phyloP scores from a whole-genome alignment of 2,329 filamentous ascomycete genomes.

The Tolypocladium amazonense region DNA sequence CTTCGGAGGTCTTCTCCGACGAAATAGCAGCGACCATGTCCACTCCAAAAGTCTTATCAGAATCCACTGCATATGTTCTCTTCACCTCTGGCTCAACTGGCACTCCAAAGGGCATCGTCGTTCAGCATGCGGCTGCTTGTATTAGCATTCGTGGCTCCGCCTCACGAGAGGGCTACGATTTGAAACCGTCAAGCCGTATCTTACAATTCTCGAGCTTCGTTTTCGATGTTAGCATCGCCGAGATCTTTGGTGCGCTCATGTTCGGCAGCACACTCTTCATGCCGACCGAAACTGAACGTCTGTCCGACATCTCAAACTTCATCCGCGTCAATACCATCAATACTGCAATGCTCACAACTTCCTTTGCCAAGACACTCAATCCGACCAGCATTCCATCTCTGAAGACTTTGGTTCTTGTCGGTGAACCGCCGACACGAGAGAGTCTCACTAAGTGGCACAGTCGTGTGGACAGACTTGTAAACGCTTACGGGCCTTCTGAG shows the following conservation, averaged over 20 bases:
- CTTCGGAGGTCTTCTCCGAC: background rate
- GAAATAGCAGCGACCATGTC: background rate
- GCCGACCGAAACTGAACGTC: constrained; percentile 3
- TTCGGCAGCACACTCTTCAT: constrained; percentile 4
- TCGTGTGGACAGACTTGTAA: background rate
- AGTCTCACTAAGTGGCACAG: constrained; percentile 8
- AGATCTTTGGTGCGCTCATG: background rate
- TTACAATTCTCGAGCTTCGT: constrained; percentile 1
- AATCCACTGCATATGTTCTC: constrained; percentile 10
- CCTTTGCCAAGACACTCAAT: background rate
- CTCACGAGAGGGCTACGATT: constrained; percentile 31
- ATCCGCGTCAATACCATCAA: background rate
- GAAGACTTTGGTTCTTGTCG: constrained; percentile 11
- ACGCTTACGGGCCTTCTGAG: constrained; percentile 9
- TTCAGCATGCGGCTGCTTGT: constrained; percentile 39
- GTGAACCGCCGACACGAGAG: constrained; percentile 26
- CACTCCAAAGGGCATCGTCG: constrained; percentile 14
- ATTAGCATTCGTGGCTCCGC: constrained; percentile 39
- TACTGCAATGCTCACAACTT: constrained; percentile 1
- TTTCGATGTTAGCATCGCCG: constrained; percentile 1
- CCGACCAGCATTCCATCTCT: constrained; percentile 1
- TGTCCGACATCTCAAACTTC: background rate
- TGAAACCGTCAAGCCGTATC: background rate
- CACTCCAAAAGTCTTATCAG: background rate
- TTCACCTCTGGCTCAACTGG: constrained; percentile 18